These are phyloP conservation scores for Phylloporus sp. DNA, from an alignment of 1,284 basidiomycete genomes.

Conservation along the genomic window DNA sequence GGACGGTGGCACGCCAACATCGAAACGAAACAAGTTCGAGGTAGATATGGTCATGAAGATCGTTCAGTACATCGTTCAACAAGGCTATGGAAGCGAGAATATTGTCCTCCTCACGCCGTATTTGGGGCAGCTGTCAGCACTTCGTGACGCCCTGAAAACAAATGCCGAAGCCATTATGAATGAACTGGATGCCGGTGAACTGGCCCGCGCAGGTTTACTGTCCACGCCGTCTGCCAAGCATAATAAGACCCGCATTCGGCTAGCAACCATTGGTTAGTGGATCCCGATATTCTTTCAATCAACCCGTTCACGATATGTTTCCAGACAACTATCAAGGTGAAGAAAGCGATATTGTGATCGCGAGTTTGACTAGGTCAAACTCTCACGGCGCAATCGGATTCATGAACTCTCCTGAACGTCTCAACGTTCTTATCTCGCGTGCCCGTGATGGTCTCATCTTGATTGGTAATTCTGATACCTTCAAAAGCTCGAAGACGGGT, in stretches of 20 bases:
- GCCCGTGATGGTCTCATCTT: constrained; percentile 69
- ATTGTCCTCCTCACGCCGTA: constrained; percentile 75
- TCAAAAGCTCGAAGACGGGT: constrained; percentile 58
- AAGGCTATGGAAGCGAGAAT: constrained; percentile 67
- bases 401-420: constrained; percentile 69
- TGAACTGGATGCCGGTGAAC: constrained; percentile 58
- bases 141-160: constrained; percentile 53
- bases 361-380: constrained; percentile 68
- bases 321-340: constrained; percentile 74
- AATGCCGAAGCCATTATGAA: constrained; percentile 67
- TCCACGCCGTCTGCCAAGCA: too few relatives aligned
- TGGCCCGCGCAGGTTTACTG: constrained; percentile 25
- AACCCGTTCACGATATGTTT: neutral
- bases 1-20: constrained; percentile 57
- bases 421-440: constrained; percentile 72
- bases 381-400: constrained; percentile 64
- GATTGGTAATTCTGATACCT: constrained; percentile 69
- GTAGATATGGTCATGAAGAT: constrained; percentile 69
- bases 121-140: constrained; percentile 63
- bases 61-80: constrained; percentile 68
- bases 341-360: constrained; percentile 70
- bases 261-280: constrained; percentile 66
- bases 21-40: constrained; percentile 68
- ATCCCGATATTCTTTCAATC: neutral
- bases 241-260: constrained; percentile 43